Evolutionary conservation across 352 stramenopile species (phyloP).

Genomic region (Phytophthora pluvialis): DNA sequence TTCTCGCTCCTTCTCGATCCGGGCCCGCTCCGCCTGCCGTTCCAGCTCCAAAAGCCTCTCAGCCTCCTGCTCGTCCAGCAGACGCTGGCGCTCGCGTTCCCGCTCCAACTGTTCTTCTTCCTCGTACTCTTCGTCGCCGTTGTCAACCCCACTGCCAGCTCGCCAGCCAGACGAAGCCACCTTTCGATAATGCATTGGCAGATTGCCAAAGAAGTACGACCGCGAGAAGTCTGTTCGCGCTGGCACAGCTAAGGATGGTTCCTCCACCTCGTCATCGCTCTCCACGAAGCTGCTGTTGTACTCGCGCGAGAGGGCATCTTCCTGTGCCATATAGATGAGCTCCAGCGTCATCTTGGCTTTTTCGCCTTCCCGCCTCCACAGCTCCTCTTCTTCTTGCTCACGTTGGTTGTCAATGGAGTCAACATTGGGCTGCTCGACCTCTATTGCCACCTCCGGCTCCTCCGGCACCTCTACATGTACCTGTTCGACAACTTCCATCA

Average conservation of each 20-base stretch:
- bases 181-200: slow-evolving; percentile 52
- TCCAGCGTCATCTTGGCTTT: slow-evolving; percentile 30
- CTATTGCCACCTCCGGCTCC: slow-evolving; percentile 6
- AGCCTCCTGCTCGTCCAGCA: slow-evolving; percentile 65
- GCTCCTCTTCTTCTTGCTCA: slow-evolving; percentile 36
- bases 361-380: slow-evolving; percentile 24
- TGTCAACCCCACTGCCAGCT: slow-evolving; percentile 67
- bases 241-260: slow-evolving; percentile 41
- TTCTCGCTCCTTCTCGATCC: slow-evolving; percentile 69
- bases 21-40: slow-evolving; percentile 50
- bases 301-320: slow-evolving; percentile 37
- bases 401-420: slow-evolving; percentile 22
- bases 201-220: slow-evolving; percentile 78
- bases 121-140: slow-evolving; percentile 77
- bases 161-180: slow-evolving; percentile 54
- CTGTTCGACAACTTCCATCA: slow-evolving; percentile 19
- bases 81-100: slow-evolving; percentile 61
- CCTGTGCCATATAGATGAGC: slow-evolving; percentile 35
- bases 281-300: slow-evolving; percentile 41
- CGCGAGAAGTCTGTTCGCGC: slow-evolving; percentile 73
- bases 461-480: slow-evolving; percentile 19
- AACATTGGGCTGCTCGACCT: slow-evolving; percentile 7
- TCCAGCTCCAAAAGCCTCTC: slow-evolving; percentile 64
- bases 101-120: slow-evolving; percentile 68
- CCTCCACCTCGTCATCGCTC: slow-evolving; percentile 65